Evolutionary conservation across 1,139 yeast species (phyloP), one percentile per base, ranked within the genome.

Genomic region (Candida freyschussii): DNA sequence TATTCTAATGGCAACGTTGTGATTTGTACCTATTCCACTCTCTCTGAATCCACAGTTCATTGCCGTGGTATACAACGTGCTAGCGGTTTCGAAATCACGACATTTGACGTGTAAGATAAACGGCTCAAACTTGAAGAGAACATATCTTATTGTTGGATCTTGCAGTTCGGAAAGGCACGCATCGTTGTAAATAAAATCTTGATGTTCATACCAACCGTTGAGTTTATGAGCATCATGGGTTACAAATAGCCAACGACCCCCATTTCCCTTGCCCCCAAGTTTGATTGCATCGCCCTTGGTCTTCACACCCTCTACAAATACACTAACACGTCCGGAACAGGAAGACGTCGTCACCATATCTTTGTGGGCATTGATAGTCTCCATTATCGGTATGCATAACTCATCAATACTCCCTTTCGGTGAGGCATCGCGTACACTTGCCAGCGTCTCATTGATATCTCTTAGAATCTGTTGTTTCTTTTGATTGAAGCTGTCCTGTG

Each of bases 11-110:
- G 85, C 95, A 4, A 84, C 95, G n/a, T 79, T 65, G 47, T 76
- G 72, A 48, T 83, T 83, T 25, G 78, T 69, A 5, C 94, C 93
- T 32, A 85, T 83, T 1, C 96, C 96, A 22, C 85, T 71, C 56
- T 85, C 96, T 49, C 96, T 65, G 50, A 81, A 86, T 7, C 96
- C 96, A 56, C 91, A 78, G 8, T 71, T 69, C 87, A 85, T 80
- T 0, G 95, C 94, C 0, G 72, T 60, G 21, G 78, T 72, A 45
- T 78, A 83, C 12, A 86, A 56, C 20, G 60, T 60, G n/a, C 69
- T 65, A 0, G 96, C 95, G 5, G 69, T 59, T 7, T 57, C 61
- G 19, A 65, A 58, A 45, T 76, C 69, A 29, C 91, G 67, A 50
- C 95, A 83, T 50, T 83, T 80, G 10, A 86, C 87, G 55, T 85